Base-by-base conservation (phyloP, 257 asterid genomes). In the Solanum gracilifrons region DNA sequence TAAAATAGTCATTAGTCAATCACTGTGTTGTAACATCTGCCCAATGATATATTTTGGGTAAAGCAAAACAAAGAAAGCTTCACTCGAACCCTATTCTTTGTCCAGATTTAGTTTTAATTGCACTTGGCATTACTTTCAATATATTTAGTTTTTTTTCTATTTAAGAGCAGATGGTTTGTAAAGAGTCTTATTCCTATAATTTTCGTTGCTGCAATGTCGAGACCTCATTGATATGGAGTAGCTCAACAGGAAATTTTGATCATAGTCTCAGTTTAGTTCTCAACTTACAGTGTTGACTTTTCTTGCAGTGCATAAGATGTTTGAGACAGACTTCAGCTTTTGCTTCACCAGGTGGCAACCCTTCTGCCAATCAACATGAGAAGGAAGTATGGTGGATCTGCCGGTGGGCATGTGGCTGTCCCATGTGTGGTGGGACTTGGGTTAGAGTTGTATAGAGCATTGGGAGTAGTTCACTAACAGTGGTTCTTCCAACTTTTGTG, bases 361-460 rank as follows among this genome's bases (percentile, higher is more conserved):
- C 87, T 74, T 29, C 92, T 58, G 23, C 90, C 18, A 95, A 84
- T 89, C 98, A 91, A 90, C 95, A 91, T 36, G 99, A 94, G 90
- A 96, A 90, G 92, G 99, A 96, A 87, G 88, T 85, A 7, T 96
- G 99, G 99, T 97, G 99, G 99, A 94, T 95, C 90, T 92, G 98
- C 94, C 95, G 99, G 6, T 96, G 99, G 99, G 94, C 96, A 5
- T 90, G 88, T 60, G 98, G 99, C 73, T 97, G 99, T 86, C 99
- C 99, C 29, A 97, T 97, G 99, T 97, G 99, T 82, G 99, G 99
- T 27, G 99, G 99, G 79, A 91, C 98, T 37, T 97, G 99, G 99
- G 99, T 96, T 87, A 93, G 98, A 79, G 99, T 96, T 18, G 98
- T 93, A 62, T 95, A 96, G 92, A 39, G 79, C 7, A 43, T 76